Evolutionary conservation across 805 yeast genomes (phyloP).

Genomic region (Yarrowia sp.): DNA sequence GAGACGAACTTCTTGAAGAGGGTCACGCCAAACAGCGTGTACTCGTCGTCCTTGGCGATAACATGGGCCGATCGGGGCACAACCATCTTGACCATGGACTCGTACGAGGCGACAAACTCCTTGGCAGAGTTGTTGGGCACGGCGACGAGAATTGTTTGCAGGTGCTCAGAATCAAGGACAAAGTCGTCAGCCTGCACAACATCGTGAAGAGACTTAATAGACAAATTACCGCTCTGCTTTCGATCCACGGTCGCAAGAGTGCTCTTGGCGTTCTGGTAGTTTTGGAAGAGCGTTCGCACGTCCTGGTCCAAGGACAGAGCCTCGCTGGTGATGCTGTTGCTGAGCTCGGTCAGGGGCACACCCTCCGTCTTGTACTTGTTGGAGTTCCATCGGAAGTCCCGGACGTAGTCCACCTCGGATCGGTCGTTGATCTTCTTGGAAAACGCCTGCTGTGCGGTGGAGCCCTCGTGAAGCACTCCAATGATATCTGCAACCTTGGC

Average conservation of each 20-base stretch:
- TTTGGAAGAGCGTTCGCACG: constrained; percentile 69
- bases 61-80: constrained; percentile 85
- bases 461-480: constrained; percentile 47
- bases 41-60: constrained; percentile 73
- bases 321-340: constrained; percentile 67
- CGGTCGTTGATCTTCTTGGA: constrained; percentile 53
- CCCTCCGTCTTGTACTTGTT: constrained; percentile 76
- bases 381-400: constrained; percentile 81
- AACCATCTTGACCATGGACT: constrained; percentile 71
- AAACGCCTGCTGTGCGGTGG: constrained; percentile 45
- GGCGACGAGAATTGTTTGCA: constrained; percentile 81
- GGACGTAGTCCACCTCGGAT: constrained; percentile 59
- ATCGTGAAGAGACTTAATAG: constrained; percentile 87
- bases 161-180: constrained; percentile 79
- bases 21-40: constrained; percentile 69
- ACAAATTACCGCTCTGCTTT: constrained; percentile 88
- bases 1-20: constrained; percentile 76
- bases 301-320: constrained; percentile 82
- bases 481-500: constrained; percentile 76
- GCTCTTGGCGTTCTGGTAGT: constrained; percentile 78
- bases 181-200: constrained; percentile 80
- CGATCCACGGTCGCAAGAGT: constrained; percentile 85
- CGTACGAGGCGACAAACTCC: constrained; percentile 70
- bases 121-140: constrained; percentile 67
- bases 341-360: constrained; percentile 74